Evolutionary conservation across 371 early-diverging fungal genomes (phyloP).

Genomic region (Mortierella sp.): DNA sequence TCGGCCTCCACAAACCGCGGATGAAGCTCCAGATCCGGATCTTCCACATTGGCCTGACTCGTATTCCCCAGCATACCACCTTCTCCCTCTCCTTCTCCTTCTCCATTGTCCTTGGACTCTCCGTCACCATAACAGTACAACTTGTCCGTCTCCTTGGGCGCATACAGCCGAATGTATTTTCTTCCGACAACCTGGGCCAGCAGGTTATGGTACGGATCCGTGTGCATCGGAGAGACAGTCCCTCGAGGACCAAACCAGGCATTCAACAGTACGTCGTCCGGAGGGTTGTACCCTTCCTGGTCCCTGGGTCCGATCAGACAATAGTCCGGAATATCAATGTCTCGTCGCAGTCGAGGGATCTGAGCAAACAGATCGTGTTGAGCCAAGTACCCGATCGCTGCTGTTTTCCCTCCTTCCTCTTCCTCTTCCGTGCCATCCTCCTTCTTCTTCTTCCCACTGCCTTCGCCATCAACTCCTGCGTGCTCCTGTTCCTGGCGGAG

Average conservation of each 20-base stretch:
- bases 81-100: background rate
- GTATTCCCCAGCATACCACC: slow-evolving; percentile 77
- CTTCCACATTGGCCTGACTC: slow-evolving; percentile 83
- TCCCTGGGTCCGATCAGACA: slow-evolving; percentile 67
- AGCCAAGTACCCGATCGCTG: slow-evolving; percentile 80
- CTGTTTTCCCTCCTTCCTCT: background rate
- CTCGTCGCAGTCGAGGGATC: slow-evolving; percentile 78
- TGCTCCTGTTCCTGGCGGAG: slow-evolving; percentile 3
- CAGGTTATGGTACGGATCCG: slow-evolving; percentile 88
- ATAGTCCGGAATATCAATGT: slow-evolving; percentile 86
- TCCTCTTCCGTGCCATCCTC: background rate
- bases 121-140: slow-evolving; percentile 63
- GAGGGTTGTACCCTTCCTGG: slow-evolving; percentile 54
- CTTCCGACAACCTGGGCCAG: slow-evolving; percentile 90
- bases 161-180: slow-evolving; percentile 84
- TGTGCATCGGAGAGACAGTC: slow-evolving; percentile 91
- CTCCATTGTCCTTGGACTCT: slow-evolving; percentile 5
- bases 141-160: slow-evolving; percentile 68
- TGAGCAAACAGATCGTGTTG: slow-evolving; percentile 92
- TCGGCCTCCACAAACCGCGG: slow-evolving; percentile 71
- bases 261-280: slow-evolving; percentile 72
- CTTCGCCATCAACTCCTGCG: background rate
- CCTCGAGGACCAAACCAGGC: slow-evolving; percentile 93
- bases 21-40: slow-evolving; percentile 65
- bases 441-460: no score